A percentile compares a stretch with the other conserved stretches of the same genome.
Conservation (phyloP, 345 rosid genomes). For the Garcia nutans region DNA sequence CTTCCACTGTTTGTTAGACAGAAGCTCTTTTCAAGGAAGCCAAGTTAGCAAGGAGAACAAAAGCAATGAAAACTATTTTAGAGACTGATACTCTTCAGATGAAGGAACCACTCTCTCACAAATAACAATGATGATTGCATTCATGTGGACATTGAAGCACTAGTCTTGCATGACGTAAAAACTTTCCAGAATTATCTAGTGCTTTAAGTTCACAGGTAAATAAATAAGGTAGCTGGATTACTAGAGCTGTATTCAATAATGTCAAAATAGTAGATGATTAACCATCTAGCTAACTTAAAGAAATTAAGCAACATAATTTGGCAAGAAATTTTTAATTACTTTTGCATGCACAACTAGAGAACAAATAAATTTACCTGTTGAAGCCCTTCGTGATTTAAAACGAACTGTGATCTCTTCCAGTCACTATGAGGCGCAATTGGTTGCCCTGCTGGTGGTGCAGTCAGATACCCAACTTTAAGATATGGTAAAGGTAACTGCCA, state of each 20-base stretch:
- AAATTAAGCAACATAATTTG: too few relatives aligned
- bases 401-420: slow-evolving; percentile 77
- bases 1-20: neutral
- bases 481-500: slow-evolving; percentile 84
- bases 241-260: neutral
- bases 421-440: slow-evolving; percentile 84
- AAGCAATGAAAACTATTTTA: neutral
- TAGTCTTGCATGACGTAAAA: too few relatives aligned
- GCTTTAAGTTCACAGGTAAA: too few relatives aligned
- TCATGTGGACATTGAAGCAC: neutral
- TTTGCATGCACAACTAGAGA: neutral
- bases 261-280: too few relatives aligned
- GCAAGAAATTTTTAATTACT: too few relatives aligned
- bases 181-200: neutral
- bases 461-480: slow-evolving; percentile 79
- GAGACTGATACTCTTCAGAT: neutral
- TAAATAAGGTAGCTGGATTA: neutral
- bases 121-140: neutral
- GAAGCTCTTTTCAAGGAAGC: neutral
- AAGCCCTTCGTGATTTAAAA: slow-evolving; percentile 83
- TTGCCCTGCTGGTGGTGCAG: slow-evolving; percentile 75
- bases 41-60: neutral
- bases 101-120: neutral
- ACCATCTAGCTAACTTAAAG: too few relatives aligned
- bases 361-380: slow-evolving; percentile 54